These are phyloP conservation scores for Diutina catenulata DNA, from an alignment of 1,139 yeast genomes.

Conservation along the genomic window DNA sequence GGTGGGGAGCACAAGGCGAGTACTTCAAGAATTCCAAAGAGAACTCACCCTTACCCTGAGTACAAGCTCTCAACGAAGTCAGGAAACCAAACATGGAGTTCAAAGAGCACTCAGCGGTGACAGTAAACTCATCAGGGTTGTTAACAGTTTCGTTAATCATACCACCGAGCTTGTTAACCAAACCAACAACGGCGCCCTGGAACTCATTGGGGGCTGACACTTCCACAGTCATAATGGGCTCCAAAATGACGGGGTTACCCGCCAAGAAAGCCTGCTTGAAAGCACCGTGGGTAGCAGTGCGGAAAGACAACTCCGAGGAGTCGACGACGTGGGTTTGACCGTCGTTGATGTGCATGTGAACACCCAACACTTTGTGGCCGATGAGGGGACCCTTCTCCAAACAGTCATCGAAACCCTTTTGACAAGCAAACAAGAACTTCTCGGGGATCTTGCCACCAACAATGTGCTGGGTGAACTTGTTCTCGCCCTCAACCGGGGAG, in stretches of 20 bases:
- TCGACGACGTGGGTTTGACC: constrained; percentile 98
- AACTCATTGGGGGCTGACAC: constrained; percentile 93
- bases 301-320: constrained; percentile 90
- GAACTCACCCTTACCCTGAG: constrained; percentile 99
- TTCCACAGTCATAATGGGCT: constrained; percentile 91
- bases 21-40: constrained; percentile 89
- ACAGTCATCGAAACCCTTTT: constrained; percentile 90
- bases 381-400: constrained; percentile 94
- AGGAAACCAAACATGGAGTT: constrained; percentile 96
- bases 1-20: constrained; percentile 81
- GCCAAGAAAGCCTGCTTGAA: constrained; percentile 81
- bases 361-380: constrained; percentile 91
- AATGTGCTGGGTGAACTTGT: constrained; percentile 72
- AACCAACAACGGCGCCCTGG: constrained; percentile 88
- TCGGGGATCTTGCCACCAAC: constrained; percentile 98
- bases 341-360: constrained; percentile 85
- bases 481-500: constrained; percentile 52
- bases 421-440: constrained; percentile 88
- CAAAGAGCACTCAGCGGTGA: constrained; percentile 88
- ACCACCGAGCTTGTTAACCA: constrained; percentile 86
- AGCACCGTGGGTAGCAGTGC: constrained; percentile 86
- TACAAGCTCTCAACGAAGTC: constrained; percentile 86
- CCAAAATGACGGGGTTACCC: constrained; percentile 80
- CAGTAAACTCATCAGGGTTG: constrained; percentile 88
- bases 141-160: constrained; percentile 89